Conservation (phyloP, 441 rosid genomes). For the Croton laevigatus region DNA sequence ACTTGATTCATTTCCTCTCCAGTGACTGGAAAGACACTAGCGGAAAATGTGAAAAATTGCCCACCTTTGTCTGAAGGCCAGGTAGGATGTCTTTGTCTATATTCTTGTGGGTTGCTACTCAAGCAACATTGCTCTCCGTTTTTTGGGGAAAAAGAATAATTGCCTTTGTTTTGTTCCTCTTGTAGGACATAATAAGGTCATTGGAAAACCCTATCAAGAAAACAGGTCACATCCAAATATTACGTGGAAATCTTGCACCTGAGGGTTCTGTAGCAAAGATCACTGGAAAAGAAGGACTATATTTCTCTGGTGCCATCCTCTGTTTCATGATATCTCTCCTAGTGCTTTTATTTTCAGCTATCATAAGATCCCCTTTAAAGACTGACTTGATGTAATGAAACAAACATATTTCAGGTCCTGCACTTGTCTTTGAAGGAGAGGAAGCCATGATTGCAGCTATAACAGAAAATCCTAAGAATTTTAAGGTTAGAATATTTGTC, state of each 20-base stretch:
- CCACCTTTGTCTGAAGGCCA: constrained; percentile 75
- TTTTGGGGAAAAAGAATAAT: not conserved
- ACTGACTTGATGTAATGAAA: constrained; percentile 10
- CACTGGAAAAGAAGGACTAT: constrained; percentile 96
- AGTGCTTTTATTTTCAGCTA: not conserved
- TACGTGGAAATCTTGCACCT: constrained; percentile 89
- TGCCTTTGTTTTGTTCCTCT: constrained; percentile 7
- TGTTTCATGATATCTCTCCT: constrained; percentile 11
- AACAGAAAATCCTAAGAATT: constrained; percentile 71
- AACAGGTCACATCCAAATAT: constrained; percentile 90
- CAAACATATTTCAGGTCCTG: constrained; percentile 64
- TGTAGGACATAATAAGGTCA: constrained; percentile 76
- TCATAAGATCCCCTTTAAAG: constrained; percentile 5
- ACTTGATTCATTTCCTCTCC: constrained; percentile 19
- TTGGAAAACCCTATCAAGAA: constrained; percentile 80
- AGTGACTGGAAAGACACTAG: constrained; percentile 94
- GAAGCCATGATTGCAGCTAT: constrained; percentile 88
- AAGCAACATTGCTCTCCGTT: not conserved
- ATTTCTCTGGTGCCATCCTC: constrained; percentile 67
- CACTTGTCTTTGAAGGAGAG: constrained; percentile 96
- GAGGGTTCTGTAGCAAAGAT: constrained; percentile 98
- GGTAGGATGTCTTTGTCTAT: constrained; percentile 37
- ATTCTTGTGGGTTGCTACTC: not conserved
- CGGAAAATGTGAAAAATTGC: constrained; percentile 65
- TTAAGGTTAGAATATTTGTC: constrained; percentile 50